These are phyloP conservation scores for Coccomyxa sp. DNA, from an alignment of 139 green algal species.

Conservation along the genomic window DNA sequence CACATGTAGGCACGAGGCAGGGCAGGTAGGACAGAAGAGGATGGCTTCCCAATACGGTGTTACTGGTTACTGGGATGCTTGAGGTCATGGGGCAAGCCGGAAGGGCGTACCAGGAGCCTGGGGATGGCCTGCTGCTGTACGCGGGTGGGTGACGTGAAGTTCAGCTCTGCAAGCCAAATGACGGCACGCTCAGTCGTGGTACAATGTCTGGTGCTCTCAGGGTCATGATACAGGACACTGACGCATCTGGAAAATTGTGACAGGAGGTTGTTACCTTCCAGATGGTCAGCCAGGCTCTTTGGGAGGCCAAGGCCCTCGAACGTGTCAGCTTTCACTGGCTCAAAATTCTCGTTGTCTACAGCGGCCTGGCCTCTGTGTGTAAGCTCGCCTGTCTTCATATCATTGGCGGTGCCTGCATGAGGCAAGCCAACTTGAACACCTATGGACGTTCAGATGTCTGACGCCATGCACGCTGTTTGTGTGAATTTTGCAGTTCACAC, in stretches of 20 bases:
- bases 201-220: neutral
- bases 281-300: neutral
- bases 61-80: neutral
- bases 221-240: too few species aligned
- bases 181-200: constrained; percentile 1
- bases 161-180: constrained; percentile 27
- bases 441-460: too few species aligned
- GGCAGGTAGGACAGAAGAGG: neutral
- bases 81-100: neutral
- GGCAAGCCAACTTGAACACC: too few species aligned
- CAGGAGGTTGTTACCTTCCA: neutral
- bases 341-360: neutral
- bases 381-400: neutral
- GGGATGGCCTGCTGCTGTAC: constrained; percentile 57
- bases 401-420: neutral
- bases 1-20: neutral
- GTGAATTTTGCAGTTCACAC: too few species aligned
- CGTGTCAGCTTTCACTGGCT: neutral
- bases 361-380: too few species aligned
- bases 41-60: neutral
- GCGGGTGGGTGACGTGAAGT: constrained; percentile 61
- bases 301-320: neutral
- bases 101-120: constrained; percentile 33
- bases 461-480: too few species aligned
- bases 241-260: neutral